Base-by-base conservation (phyloP, 495 filamentous ascomycete species). In the Xylaria flabelliformis region DNA sequence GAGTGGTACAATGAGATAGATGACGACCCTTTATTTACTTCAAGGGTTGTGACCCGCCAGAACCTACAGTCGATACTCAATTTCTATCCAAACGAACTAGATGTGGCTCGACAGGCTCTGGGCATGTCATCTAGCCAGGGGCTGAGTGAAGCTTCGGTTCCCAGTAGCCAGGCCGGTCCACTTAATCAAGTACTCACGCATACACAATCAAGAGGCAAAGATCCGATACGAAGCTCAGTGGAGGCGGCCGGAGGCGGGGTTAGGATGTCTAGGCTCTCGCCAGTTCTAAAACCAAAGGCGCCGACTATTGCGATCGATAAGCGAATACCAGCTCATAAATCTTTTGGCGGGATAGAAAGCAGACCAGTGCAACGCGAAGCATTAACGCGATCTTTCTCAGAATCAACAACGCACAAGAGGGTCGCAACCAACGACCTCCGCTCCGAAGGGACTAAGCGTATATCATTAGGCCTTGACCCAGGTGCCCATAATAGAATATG, bases 1-100 rank as follows among this genome's bases (percentile, higher is more conserved):
- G 69, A 84, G 29, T 88, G 78, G 77, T 89, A 86, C 72, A 82
- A 83, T 64, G 69, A 80, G 6, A 80, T 81, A n/a, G 80, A 82
- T 7, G 73, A 81, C 13, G 75, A 77, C 17, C 85, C 82, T 0
- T 41, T 80, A 10, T 88, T 82, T 63, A 75, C 69, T 0, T 74
- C 79, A 15, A 56, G 77, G 15, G 48, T 87, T 39, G 70, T 88
- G 9, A 84, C 74, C 0, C 80, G 74, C 29, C 59, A 73, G 29
- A 86, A 84, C 55, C 64, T 88, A 6, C 50, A 79, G 39, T 73
- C 73, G 4, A 75, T 73, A 17, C 72, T 78, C 26, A 42, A 72
- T 8, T 66, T 48, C 15, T 78, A 80, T 67, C 76, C 76, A 6
- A 69, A 73, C 4, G 76, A 78, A 67, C 26, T 77, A 6, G 64